Evolutionary conservation across 257 asterid species (phyloP).

Genomic region (Solanum bulbocastanum): DNA sequence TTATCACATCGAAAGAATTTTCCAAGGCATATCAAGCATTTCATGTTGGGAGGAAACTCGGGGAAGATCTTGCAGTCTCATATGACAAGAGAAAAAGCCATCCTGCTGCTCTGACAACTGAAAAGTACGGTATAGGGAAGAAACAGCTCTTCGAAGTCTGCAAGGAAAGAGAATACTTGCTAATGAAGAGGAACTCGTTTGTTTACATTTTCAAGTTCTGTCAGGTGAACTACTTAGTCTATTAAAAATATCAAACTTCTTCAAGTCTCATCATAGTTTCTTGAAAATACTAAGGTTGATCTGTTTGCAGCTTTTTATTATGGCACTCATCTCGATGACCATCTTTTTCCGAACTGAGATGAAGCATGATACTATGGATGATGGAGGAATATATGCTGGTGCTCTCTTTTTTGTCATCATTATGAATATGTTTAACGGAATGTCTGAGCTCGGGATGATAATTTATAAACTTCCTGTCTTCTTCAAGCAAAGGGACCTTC

Average conservation of each 20-base stretch:
- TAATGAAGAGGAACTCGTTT: conserved; percentile 60
- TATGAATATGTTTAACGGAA: conserved; percentile 48
- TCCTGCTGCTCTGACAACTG: conserved; percentile 48
- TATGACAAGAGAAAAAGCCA: conserved; percentile 53
- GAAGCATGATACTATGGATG: conserved; percentile 10
- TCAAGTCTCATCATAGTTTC: background rate
- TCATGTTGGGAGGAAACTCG: conserved; percentile 24
- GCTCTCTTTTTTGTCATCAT: conserved; percentile 37
- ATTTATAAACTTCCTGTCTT: conserved; percentile 56
- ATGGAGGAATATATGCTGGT: conserved; percentile 45
- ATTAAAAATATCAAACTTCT: background rate
- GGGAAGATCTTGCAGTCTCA: conserved; percentile 33
- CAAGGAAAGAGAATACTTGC: conserved; percentile 33
- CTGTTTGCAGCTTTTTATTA: conserved; percentile 24
- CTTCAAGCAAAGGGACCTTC: conserved; percentile 54
- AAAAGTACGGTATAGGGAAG: conserved; percentile 38
- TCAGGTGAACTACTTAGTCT: conserved; percentile 26
- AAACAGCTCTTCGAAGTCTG: conserved; percentile 53
- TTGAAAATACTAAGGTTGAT: background rate
- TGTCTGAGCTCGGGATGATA: conserved; percentile 44
- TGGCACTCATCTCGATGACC: conserved; percentile 32
- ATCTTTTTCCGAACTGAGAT: conserved; percentile 55
- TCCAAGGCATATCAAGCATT: conserved; percentile 28
- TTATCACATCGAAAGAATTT: conserved; percentile 10
- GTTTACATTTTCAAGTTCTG: conserved; percentile 40